Evolutionary conservation across 2,329 filamentous ascomycete species (phyloP).

Genomic region (Aspergillus sergii): DNA sequence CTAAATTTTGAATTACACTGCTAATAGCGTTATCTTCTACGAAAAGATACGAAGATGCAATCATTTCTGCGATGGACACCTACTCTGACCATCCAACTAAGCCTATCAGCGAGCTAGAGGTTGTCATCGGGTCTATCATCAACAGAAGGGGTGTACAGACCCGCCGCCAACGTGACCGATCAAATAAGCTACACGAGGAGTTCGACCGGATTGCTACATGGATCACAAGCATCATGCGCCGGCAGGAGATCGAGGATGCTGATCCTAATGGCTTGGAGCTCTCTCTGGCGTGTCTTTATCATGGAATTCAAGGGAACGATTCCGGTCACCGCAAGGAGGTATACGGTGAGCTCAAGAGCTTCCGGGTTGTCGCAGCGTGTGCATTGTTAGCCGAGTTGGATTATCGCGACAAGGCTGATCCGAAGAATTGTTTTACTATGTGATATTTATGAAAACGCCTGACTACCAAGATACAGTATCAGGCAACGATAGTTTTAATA

Average conservation of each 20-base stretch:
- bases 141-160: conserved; percentile 49
- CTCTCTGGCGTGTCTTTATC: conserved; percentile 20
- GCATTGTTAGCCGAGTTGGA: conserved; percentile 22
- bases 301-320: conserved; percentile 1
- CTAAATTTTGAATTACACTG: background rate
- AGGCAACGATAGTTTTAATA: background rate
- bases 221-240: conserved; percentile 18
- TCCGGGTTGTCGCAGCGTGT: conserved; percentile 20
- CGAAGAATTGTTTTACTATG: background rate
- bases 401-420: background rate
- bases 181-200: conserved; percentile 47
- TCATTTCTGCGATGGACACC: conserved; percentile 52
- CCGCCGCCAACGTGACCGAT: conserved; percentile 44
- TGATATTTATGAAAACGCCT: background rate
- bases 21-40: background rate
- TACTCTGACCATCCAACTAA: conserved; percentile 45
- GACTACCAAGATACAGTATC: background rate
- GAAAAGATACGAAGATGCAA: conserved; percentile 55
- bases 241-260: background rate
- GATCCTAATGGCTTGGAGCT: conserved; percentile 16
- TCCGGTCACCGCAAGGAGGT: background rate
- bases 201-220: conserved; percentile 34
- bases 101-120: conserved; percentile 55
- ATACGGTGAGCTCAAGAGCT: conserved; percentile 18
- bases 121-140: conserved; percentile 61